Evolutionary conservation across 257 asterid species (phyloP), one percentile per base, ranked within the genome.

Genomic region (Scutellaria baicalensis): DNA sequence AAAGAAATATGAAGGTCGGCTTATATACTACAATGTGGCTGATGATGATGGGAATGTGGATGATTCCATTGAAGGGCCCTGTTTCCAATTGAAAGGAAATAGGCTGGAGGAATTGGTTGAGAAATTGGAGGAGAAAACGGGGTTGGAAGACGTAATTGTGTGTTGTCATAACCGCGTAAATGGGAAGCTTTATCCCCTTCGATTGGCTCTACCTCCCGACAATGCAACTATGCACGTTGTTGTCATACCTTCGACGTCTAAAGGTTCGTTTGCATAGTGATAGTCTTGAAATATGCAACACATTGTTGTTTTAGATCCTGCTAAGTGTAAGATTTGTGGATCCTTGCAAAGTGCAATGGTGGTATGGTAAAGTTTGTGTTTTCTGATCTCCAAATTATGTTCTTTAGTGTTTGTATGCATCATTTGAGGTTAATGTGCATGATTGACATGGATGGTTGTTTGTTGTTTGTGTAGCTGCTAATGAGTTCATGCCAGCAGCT

Each of bases 181-280:
- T 38, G 92, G 94, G 55, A 85, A 88, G 76, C 86, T 92, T 48
- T 86, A 82, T 74, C 96, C 95, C 1, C 95, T 92, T 14, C 94
- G 98, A 13, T 52, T 92, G 78, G 92, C 90, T 66, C 85, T 92
- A 56, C 98, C 98, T 61, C 98, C 98, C n/a, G 91, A 88, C 83
- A 84, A 82, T 59, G 86, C 95, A 36, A 80, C 94, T 21, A 85
- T 92, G 92, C 79, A 82, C 50, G 68, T 88, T 51, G 89, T 92
- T 47, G 87, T 87, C 1, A 78, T 92, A 74, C 95, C 97, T 11
- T 77, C 95, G 2, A 80, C 96, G 9, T 92, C 92, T 59, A 87
- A 52, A 86, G 92, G 98, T 91, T 68, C 4, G 88, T 57, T 12
- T 43, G 35, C 45, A 49, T 63, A 27, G 33, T 27, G 33, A 27